phyloP scores from a whole-genome alignment of 2,329 filamentous ascomycete genomes.

The Bipolaris oryzae region DNA sequence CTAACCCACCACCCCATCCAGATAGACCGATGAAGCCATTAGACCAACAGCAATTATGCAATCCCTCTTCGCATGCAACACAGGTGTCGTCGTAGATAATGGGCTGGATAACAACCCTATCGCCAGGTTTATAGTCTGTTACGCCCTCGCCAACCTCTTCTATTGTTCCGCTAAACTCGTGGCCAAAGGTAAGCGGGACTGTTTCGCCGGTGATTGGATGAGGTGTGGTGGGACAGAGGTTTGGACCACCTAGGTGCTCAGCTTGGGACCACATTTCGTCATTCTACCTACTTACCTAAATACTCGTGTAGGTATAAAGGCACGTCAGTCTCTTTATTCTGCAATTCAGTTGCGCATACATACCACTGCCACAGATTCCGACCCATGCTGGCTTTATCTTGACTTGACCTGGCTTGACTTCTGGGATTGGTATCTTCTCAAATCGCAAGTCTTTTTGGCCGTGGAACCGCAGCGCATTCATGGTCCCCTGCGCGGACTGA shows the following conservation, averaged over 20 bases:
- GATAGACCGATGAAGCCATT: slow-evolving; percentile 61
- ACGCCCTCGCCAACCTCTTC: slow-evolving; percentile 60
- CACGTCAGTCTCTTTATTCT: slow-evolving; percentile 8
- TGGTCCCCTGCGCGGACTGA: slow-evolving; percentile 36
- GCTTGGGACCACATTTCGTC: slow-evolving; percentile 3
- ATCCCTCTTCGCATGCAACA: slow-evolving; percentile 57
- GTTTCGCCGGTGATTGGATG: slow-evolving; percentile 61
- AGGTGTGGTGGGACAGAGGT: slow-evolving; percentile 57
- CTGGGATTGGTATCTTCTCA: slow-evolving; percentile 51
- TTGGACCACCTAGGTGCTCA: slow-evolving; percentile 49
- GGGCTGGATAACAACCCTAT: slow-evolving; percentile 58
- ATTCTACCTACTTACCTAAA: slow-evolving; percentile 30
- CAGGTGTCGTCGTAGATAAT: slow-evolving; percentile 63
- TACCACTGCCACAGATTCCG: slow-evolving; percentile 52
- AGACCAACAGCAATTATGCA: slow-evolving; percentile 61
- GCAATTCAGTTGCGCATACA: background rate
- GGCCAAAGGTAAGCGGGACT: slow-evolving; percentile 59
- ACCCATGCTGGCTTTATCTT: slow-evolving; percentile 52
- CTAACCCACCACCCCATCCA: slow-evolving; percentile 59
- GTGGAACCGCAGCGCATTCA: slow-evolving; percentile 57
- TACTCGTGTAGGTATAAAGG: slow-evolving; percentile 55
- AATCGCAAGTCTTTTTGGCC: slow-evolving; percentile 53
- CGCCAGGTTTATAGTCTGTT: slow-evolving; percentile 55
- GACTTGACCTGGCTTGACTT: slow-evolving; percentile 50
- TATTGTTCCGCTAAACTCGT: slow-evolving; percentile 60